Evolutionary conservation across 495 filamentous ascomycete genomes (phyloP), one percentile per base, ranked within the genome.

Genomic region (Neurospora sp.): DNA sequence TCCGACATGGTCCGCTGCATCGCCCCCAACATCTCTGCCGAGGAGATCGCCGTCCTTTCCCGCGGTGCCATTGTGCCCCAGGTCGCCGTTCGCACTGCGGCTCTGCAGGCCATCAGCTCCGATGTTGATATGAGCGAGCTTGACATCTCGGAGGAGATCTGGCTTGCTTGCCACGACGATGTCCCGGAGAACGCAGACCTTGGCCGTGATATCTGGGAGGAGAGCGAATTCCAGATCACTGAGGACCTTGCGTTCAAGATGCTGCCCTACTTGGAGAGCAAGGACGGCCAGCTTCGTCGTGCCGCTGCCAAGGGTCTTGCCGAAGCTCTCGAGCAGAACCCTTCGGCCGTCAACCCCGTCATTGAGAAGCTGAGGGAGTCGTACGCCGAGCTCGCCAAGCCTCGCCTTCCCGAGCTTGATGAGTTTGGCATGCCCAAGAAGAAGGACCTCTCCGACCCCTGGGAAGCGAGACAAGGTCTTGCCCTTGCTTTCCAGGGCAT

Each of bases 391-490:
- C 87, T 94, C 71, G 90, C 92, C 14, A 94, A 94, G 79, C 93
- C 93, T 8, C 90, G 90, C 69, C 87, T 90, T 20, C 92, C 92
- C 4, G 90, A 93, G 75, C 89, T 92, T 20, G 96, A 99, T 77
- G 91, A 93, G 70, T 98, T 92, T 78, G 96, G 96, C 69, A 95
- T 98, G 94, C 91, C 91, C 3, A 90, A 87, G 79, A 98, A 96
- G 80, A 86, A 89, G 73, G 91, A 98, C 75, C 84, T 91, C 14
- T 84, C 89, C 6, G 96, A 99, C 80, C 92, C 92, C 3, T 99
- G 95, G 94, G 93, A 97, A 78, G 87, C 87, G 18, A 87, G 96
- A 71, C 93, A 94, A 76, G 96, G 96, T 68, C 89, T 97, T 74
- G 95, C 92, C 10, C 83, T 95, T 14, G 91, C 94, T 18, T 95